Percentiles rank a stretch among this genome's conserved stretches.
Evolutionary conservation across 805 yeast genomes (phyloP).

Genomic region (Ogataea naganishii): DNA sequence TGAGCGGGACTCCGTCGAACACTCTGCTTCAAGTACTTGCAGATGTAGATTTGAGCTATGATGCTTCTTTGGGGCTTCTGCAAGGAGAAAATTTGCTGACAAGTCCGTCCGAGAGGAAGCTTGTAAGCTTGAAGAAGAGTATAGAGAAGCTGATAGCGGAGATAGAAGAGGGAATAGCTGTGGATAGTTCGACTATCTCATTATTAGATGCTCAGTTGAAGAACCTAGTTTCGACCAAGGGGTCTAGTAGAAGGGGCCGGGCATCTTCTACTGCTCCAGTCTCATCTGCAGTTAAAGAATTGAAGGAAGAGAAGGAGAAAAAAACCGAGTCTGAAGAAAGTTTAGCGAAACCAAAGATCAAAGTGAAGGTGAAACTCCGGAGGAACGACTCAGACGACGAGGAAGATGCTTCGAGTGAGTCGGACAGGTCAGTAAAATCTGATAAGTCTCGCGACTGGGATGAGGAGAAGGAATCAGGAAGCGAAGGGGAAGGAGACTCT

Average conservation of each 20-base stretch:
- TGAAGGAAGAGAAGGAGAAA: constrained; percentile 6
- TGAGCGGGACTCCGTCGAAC: constrained; percentile 24
- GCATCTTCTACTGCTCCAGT: too few relatives aligned
- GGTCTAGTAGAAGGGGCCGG: too few relatives aligned
- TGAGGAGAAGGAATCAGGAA: constrained; percentile 1
- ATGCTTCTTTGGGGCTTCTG: constrained; percentile 48
- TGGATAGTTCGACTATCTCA: too few relatives aligned
- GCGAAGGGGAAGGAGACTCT: constrained; percentile 1
- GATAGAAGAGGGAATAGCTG: constrained; percentile 24
- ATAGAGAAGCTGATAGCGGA: constrained; percentile 31
- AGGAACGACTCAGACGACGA: too few relatives aligned
- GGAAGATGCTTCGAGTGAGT: too few relatives aligned
- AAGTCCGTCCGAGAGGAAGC: constrained; percentile 18
- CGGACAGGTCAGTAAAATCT: not conserved
- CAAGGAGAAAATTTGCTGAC: constrained; percentile 49
- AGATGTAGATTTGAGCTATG: constrained; percentile 46
- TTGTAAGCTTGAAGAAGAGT: constrained; percentile 20
- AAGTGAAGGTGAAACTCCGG: too few relatives aligned
- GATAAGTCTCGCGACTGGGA: constrained; percentile 2
- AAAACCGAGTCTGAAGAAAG: constrained; percentile 4
- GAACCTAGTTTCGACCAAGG: too few relatives aligned
- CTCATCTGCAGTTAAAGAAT: too few relatives aligned
- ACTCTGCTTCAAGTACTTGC: constrained; percentile 42
- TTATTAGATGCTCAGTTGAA: too few relatives aligned
- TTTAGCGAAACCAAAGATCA: not conserved